Evolutionary conservation across 108 stramenopile species (phyloP).

Genomic region (Cyclotella choctawhatcheeana): DNA sequence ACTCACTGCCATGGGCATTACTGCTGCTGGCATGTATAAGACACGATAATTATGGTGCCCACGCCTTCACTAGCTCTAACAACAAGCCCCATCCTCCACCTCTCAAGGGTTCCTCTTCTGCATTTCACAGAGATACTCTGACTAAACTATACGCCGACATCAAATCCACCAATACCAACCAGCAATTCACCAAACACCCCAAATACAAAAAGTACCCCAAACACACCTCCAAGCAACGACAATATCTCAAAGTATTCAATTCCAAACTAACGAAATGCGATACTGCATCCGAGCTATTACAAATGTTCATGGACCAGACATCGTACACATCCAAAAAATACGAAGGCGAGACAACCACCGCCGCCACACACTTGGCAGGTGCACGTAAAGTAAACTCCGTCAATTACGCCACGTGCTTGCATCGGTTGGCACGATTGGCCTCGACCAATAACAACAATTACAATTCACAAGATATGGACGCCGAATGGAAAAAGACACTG

Average conservation of each 20-base stretch:
- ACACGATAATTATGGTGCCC: neutral
- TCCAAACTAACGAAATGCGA: slow-evolving; percentile 32
- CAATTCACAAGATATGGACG: slow-evolving; percentile 14
- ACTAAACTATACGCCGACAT: neutral
- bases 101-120: neutral
- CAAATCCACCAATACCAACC: neutral
- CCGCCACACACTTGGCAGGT: slow-evolving; percentile 54
- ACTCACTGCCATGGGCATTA: too few species aligned
- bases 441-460: slow-evolving; percentile 1
- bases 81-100: neutral
- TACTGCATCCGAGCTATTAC: slow-evolving; percentile 24
- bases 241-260: slow-evolving; percentile 33
- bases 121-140: neutral
- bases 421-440: slow-evolving; percentile 70
- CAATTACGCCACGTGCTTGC: slow-evolving; percentile 80
- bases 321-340: neutral
- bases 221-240: slow-evolving; percentile 5
- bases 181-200: neutral
- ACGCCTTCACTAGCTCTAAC: neutral
- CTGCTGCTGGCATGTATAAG: neutral
- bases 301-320: slow-evolving; percentile 43
- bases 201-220: neutral
- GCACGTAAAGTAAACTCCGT: slow-evolving; percentile 69
- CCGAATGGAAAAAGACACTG: slow-evolving; percentile 51
- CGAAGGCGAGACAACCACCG: neutral